A percentile compares a stretch with the other conserved stretches of the same genome.
phyloP scores from a whole-genome alignment of 768 basidiomycete genomes.

The Chlorophyllum brunneum region DNA sequence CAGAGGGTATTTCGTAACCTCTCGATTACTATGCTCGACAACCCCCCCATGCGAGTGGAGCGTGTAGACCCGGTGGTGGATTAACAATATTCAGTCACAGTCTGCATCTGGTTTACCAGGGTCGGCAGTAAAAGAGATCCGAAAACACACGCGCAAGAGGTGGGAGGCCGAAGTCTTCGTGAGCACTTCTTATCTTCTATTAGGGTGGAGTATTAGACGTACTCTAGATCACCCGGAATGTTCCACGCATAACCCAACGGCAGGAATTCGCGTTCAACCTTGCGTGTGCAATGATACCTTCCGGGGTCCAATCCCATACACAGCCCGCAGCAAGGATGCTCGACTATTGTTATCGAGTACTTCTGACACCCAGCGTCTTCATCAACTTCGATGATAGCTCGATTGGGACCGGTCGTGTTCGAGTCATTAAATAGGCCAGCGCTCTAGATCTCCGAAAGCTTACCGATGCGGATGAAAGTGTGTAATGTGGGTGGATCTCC shows the following conservation, averaged over 20 bases:
- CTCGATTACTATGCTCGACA: neutral
- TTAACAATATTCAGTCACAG: neutral
- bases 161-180: conserved; percentile 78
- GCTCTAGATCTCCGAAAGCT: conserved; percentile 77
- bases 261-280: conserved; percentile 87
- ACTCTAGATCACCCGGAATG: conserved; percentile 72
- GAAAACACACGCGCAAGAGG: conserved; percentile 46
- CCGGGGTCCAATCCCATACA: conserved; percentile 81
- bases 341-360: conserved; percentile 69
- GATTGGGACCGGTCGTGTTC: conserved; percentile 79
- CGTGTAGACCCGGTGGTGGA: too few species aligned
- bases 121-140: conserved; percentile 10
- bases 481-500: too few species aligned
- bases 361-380: conserved; percentile 71
- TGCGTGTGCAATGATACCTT: conserved; percentile 85
- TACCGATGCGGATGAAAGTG: conserved; percentile 57
- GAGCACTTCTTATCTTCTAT: conserved; percentile 21
- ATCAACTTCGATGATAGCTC: conserved; percentile 78
- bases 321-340: conserved; percentile 75
- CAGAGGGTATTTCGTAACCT: neutral
- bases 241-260: conserved; percentile 75
- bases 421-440: conserved; percentile 70
- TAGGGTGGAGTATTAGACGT: neutral
- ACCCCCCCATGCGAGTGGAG: too few species aligned
- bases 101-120: conserved; percentile 13